Base-by-base conservation (phyloP, 208 protist species). In the Trypanosoma melophagium region DNA sequence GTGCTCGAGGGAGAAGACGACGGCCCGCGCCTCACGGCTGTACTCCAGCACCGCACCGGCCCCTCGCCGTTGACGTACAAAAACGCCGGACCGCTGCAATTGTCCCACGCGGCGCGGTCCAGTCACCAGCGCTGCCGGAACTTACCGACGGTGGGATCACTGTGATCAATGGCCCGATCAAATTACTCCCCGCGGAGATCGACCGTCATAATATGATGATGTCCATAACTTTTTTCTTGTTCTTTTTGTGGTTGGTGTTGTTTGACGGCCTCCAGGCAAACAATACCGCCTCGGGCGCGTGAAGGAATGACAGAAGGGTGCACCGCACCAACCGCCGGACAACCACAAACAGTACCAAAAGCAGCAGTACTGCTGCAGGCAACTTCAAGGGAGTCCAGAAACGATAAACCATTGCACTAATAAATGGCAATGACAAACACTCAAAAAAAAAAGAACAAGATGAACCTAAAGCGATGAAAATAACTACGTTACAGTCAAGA, bases 1-100 rank as follows among this genome's bases (percentile, higher is more conserved):
- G 69, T 87, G 81, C 69, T 87, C 81, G 17, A 86, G 69, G 16
- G 67, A 58, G 38, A 86, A 69, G n/a, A 82, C 50, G 10, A 68
- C 52, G 28, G 76, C 67, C 19, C 60, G 53, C 14, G 38, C 63
- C 17, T 12, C 21, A 22, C 28, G 21, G 40, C 38, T 73, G 55
- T 72, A 86, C 12, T 71, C 47, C 61, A 41, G 22, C n/a, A 72
- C 60, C 61, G 66, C 77, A 8, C 75, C 4, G 74, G 61, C 5
- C 65, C 71, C 60, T 84, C 79, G 16, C 79, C 79, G 17, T 66
- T 57, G 12, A 84, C 68, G 51, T 76, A 79, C 45, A 84, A 41
- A 59, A 81, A 40, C 12, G 69, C 75, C 13, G 62, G 61, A 10
- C 50, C 64, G 8, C 16, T 21, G 14, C 25, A 19, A 38, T 47